Evolutionary conservation across 2,329 filamentous ascomycete species (phyloP).

Genomic region (Elsinoe fawcettii): DNA sequence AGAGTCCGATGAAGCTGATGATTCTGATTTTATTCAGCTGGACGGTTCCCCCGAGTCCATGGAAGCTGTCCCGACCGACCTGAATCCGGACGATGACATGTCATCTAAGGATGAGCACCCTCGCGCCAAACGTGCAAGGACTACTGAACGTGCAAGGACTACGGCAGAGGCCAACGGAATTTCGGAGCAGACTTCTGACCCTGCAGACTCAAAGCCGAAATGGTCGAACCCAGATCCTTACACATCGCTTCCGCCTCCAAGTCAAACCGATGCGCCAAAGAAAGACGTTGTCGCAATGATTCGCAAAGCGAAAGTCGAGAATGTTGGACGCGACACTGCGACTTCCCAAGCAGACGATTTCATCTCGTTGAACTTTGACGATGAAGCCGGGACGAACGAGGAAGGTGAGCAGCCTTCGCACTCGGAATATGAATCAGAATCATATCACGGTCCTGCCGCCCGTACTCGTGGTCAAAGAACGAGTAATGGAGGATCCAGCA

Average conservation of each 20-base stretch:
- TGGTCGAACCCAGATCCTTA: slow-evolving; percentile 98
- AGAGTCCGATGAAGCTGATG: slow-evolving; percentile 24
- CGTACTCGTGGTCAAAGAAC: background rate
- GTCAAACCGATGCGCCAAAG: slow-evolving; percentile 65
- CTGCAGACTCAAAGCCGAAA: slow-evolving; percentile 48
- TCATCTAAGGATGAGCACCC: slow-evolving; percentile 23
- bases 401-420: slow-evolving; percentile 28
- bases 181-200: slow-evolving; percentile 16
- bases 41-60: slow-evolving; percentile 16
- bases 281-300: slow-evolving; percentile 86
- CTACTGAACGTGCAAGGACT: slow-evolving; percentile 26
- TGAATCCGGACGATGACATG: slow-evolving; percentile 13
- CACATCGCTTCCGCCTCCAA: slow-evolving; percentile 72
- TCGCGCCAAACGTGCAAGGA: slow-evolving; percentile 27
- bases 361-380: slow-evolving; percentile 71
- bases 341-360: slow-evolving; percentile 60
- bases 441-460: background rate
- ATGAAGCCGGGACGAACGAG: slow-evolving; percentile 38
- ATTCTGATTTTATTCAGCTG: slow-evolving; percentile 18
- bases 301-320: slow-evolving; percentile 72
- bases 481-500: background rate
- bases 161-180: slow-evolving; percentile 14
- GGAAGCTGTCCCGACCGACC: background rate
- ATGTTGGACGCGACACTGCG: slow-evolving; percentile 39
- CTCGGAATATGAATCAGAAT: background rate